Evolutionary conservation across 139 green algal genomes (phyloP).

Genomic region (Chlorella sorokiniana): DNA sequence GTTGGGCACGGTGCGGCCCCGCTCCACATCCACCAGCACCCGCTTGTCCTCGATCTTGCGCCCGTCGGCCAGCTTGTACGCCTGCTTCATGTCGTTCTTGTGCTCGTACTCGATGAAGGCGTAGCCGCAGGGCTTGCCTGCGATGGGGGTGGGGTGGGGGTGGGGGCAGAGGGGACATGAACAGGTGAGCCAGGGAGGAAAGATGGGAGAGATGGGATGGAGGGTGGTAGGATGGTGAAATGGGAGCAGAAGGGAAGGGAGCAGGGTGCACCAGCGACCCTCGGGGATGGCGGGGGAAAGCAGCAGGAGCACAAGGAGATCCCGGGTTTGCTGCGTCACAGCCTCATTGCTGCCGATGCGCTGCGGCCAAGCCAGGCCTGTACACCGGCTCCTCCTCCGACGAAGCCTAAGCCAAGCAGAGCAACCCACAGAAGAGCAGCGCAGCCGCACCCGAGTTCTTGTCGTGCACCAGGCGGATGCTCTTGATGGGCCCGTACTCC

Average conservation of each 20-base stretch:
- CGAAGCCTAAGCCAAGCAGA: background rate
- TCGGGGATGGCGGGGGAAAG: too few relatives aligned
- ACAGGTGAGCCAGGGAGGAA: too few relatives aligned
- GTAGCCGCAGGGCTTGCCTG: constrained; percentile 86
- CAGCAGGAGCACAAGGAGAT: too few relatives aligned
- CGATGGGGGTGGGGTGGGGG: background rate
- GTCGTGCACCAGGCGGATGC: constrained; percentile 77
- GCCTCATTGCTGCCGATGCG: background rate
- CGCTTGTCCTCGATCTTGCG: constrained; percentile 80
- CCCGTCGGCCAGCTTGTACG: constrained; percentile 87
- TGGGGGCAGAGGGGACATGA: background rate
- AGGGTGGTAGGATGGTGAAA: too few relatives aligned
- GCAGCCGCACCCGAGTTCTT: constrained; percentile 56
- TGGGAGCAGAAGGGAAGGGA: too few relatives aligned
- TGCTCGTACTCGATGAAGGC: constrained; percentile 92
- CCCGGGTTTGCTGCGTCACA: too few relatives aligned
- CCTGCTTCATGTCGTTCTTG: constrained; percentile 93
- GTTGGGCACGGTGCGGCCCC: constrained; percentile 83
- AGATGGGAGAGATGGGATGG: too few relatives aligned
- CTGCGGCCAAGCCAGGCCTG: too few relatives aligned
- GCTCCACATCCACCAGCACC: constrained; percentile 87
- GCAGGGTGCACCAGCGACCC: too few relatives aligned
- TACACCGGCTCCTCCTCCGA: background rate
- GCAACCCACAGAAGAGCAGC: too few relatives aligned
- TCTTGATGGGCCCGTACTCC: constrained; percentile 87